These are phyloP conservation scores for Rubia tinctorum DNA, from an alignment of 305 asterid species.

Conservation along the genomic window DNA sequence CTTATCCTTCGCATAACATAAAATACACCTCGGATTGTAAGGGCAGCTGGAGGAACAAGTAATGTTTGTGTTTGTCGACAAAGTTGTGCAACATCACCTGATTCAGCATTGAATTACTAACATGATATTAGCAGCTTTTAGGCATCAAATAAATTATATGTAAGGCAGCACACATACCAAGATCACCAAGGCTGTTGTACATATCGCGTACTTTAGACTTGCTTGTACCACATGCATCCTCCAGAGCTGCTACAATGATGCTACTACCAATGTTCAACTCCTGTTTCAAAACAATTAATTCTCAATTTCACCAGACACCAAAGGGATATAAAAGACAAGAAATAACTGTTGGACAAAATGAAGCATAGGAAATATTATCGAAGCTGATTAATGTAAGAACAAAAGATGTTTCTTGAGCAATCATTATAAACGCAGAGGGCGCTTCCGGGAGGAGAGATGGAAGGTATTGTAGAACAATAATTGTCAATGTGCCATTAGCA, in stretches of 20 bases:
- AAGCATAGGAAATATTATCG: not conserved
- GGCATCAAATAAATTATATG: slow-evolving; percentile 8
- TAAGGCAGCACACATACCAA: slow-evolving; percentile 44
- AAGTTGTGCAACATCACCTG: slow-evolving; percentile 98
- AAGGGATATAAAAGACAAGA: not conserved
- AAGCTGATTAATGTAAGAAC: not conserved
- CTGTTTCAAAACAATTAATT: slow-evolving; percentile 37
- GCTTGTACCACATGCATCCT: slow-evolving; percentile 83
- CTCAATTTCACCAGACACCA: not conserved
- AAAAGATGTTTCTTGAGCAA: not conserved
- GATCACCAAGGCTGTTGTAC: slow-evolving; percentile 79
- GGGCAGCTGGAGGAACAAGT: slow-evolving; percentile 76
- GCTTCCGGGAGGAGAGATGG: not conserved
- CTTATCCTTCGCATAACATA: slow-evolving; percentile 68
- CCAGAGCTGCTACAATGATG: slow-evolving; percentile 68
- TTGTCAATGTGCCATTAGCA: not conserved
- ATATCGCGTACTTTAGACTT: slow-evolving; percentile 64
- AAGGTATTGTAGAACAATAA: not conserved
- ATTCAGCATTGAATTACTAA: slow-evolving; percentile 29
- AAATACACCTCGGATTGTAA: slow-evolving; percentile 77
- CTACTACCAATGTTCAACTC: slow-evolving; percentile 88
- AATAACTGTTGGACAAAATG: not conserved
- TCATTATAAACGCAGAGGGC: not conserved
- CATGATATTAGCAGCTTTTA: slow-evolving; percentile 11
- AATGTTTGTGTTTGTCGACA: slow-evolving; percentile 83